Conservation (phyloP, 2,329 filamentous ascomycete species). For the Tolypocladium tundrense region DNA sequence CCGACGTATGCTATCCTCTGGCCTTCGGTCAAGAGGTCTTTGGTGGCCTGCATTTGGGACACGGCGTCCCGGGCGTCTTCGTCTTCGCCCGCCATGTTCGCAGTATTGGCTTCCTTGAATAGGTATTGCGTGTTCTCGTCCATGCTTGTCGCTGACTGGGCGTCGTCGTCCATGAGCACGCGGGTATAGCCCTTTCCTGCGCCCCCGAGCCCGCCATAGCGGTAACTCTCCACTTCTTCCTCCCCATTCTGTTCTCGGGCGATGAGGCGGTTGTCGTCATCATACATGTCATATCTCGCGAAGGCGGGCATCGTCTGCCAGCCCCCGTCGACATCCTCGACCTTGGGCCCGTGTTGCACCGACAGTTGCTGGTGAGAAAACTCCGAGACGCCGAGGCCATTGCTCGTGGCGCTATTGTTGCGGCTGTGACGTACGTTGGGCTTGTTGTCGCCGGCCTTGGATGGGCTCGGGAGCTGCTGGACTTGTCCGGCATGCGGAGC, state of each 20-base stretch:
- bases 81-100: constrained; percentile 58
- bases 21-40: constrained; percentile 87
- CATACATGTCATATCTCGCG: constrained; percentile 88
- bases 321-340: constrained; percentile 49
- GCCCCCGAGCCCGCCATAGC: constrained; percentile 70
- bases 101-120: constrained; percentile 63
- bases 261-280: constrained; percentile 82
- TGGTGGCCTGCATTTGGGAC: constrained; percentile 89
- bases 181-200: constrained; percentile 93
- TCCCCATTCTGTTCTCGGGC: constrained; percentile 71
- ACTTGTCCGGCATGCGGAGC: constrained; percentile 3
- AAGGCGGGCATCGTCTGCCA: constrained; percentile 96
- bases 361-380: constrained; percentile 83
- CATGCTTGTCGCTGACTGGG: constrained; percentile 86
- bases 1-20: constrained; percentile 96
- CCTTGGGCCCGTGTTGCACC: constrained; percentile 42
- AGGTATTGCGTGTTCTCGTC: constrained; percentile 96
- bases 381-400: constrained; percentile 49
- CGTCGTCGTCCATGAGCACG: constrained; percentile 92
- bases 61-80: constrained; percentile 79
- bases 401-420: constrained; percentile 28
- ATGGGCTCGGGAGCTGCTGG: constrained; percentile 4
- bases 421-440: constrained; percentile 19
- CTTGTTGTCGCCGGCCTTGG: constrained; percentile 5
- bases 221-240: constrained; percentile 54